Evolutionary conservation across 2,329 filamentous ascomycete species (phyloP), one percentile per base, ranked within the genome.

Genomic region (Balansia obtecta): DNA sequence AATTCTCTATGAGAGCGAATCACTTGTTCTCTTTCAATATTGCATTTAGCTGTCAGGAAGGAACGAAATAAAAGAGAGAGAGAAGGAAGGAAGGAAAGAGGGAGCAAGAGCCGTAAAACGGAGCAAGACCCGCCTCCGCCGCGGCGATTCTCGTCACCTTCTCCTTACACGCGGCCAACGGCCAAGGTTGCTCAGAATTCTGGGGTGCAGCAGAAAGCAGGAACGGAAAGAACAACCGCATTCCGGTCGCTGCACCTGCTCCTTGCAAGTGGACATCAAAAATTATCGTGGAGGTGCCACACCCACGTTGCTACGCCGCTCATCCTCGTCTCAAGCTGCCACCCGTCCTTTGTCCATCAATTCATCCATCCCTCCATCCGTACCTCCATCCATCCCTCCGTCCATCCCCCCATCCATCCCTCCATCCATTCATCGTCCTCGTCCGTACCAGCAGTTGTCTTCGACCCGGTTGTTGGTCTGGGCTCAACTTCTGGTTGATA

Each of bases 151-250:
- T 18, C 22, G 4, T 9, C 15, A 7, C 45, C 11, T 15, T 39
- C 9, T 33, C 20, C 45, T 46, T 37, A 27, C 27, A 27, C 27
- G 27, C 27, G 27, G 27, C 27, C 27, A 27, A 27, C 27, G 27
- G 4, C 27, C 4, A 27, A 27, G 34, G 34, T 37, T 15, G 34
- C 34, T 37, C 34, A 30, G 10, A 30, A 22, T 49, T 37, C 39
- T 11, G 39, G 32, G 48, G 41, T 45, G 41, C 48, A 16, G 39
- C 42, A 37, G 27, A n/a, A 52, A 27, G 45, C 51, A 50, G 48
- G 45, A 50, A 50, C 47, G 37, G 41, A 34, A 34, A 27, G 45
- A 42, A 38, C 47, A n/a, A n/a, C n/a, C 18, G 47, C 40, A 37
- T 37, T 34, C 18, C 34, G 20, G 20, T 16, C 12, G 43, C 30